phyloP scores from a whole-genome alignment of 2,329 filamentous ascomycete species.

The Colletotrichum siamense region DNA sequence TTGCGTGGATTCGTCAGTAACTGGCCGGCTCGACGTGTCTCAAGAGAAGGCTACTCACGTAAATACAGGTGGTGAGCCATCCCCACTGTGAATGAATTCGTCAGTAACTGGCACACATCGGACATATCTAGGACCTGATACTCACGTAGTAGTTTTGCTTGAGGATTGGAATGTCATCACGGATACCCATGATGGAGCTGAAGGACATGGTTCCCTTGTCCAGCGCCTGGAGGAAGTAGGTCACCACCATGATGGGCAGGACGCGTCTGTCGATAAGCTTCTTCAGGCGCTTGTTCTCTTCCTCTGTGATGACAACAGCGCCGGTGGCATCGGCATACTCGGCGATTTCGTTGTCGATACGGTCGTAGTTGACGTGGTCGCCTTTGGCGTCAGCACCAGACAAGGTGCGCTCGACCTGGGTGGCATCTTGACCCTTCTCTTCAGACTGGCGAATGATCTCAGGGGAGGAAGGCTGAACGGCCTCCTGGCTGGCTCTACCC shows the following conservation, averaged over 20 bases:
- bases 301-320: conserved; percentile 49
- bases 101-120: conserved; percentile 29
- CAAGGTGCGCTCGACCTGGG: conserved; percentile 29
- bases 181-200: conserved; percentile 29
- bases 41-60: conserved; percentile 29
- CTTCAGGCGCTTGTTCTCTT: conserved; percentile 55
- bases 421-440: background rate
- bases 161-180: conserved; percentile 17
- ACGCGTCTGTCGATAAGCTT: conserved; percentile 54
- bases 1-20: background rate
- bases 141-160: background rate
- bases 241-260: conserved; percentile 56
- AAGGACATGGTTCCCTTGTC: conserved; percentile 33
- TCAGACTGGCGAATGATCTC: background rate
- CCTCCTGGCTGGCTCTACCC: conserved; percentile 1
- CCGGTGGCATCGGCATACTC: conserved; percentile 63
- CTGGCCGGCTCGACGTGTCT: background rate
- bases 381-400: conserved; percentile 11
- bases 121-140: conserved; percentile 7
- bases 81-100: conserved; percentile 37
- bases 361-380: conserved; percentile 15
- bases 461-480: background rate
- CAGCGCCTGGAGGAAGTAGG: conserved; percentile 49
- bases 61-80: conserved; percentile 41
- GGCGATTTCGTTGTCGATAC: conserved; percentile 72